A percentile compares a stretch with the other conserved stretches of the same genome.
Evolutionary conservation across 495 filamentous ascomycete genomes (phyloP).

Genomic region (Podospora didyma): DNA sequence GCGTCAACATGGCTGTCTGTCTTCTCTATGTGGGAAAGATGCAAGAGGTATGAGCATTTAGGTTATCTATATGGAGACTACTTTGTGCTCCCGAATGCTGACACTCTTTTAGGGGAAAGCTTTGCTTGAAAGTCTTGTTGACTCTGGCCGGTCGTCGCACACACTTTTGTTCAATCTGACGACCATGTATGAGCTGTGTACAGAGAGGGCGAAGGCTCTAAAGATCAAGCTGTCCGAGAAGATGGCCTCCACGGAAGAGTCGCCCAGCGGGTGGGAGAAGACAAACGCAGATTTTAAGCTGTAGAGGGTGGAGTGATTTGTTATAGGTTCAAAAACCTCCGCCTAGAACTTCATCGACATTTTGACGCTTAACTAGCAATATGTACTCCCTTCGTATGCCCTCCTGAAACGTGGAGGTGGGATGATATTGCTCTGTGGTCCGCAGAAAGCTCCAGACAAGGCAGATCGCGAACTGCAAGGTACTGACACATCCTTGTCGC

Average conservation of each 20-base stretch:
- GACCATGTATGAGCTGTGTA: constrained; percentile 89
- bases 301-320: background rate
- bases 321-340: too few relatives aligned
- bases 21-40: constrained; percentile 74
- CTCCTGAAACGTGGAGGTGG: too few relatives aligned
- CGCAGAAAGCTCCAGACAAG: too few relatives aligned
- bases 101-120: constrained; percentile 46
- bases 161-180: constrained; percentile 83
- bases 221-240: constrained; percentile 68
- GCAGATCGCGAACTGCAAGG: too few relatives aligned
- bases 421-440: too few relatives aligned
- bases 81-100: background rate
- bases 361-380: too few relatives aligned
- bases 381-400: too few relatives aligned
- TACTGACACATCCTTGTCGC: too few relatives aligned
- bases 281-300: constrained; percentile 75
- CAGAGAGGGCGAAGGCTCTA: constrained; percentile 62
- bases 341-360: too few relatives aligned
- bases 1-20: constrained; percentile 78
- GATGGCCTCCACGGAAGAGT: constrained; percentile 52
- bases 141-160: constrained; percentile 58
- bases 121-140: constrained; percentile 61
- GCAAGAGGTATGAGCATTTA: constrained; percentile 56
- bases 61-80: background rate
- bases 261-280: constrained; percentile 60